Base-by-base conservation (phyloP, 1,284 basidiomycete genomes). In the Leccinum ponderosum region DNA sequence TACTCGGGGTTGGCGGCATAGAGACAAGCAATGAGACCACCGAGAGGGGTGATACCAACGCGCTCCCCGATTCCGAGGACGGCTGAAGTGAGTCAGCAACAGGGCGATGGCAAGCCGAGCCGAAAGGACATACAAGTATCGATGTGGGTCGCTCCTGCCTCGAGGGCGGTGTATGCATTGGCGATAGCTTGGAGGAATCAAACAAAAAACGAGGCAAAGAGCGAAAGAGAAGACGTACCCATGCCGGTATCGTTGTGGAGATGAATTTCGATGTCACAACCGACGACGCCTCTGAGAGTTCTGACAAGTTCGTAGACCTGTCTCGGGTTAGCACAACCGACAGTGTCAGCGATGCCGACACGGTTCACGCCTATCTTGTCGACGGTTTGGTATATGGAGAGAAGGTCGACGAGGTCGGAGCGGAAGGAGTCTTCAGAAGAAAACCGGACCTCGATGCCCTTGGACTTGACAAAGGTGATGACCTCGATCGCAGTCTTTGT, bases 351-450 rank as follows among this genome's bases (percentile, higher is more conserved):
- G 67, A 99, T 97, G 77, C 97, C 97, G 68, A 99, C 97, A 68
- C 97, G 90, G 84, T 99, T 96, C 59, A 99, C 97, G 63, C 97
- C 97, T 71, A 99, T 96, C 85, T 98, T 98, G 84, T 99, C 97
- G 59, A 99, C 97, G 57, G 97, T 97, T 78, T 97, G 94, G 85
- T 99, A 99, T 80, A 99, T 98, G 55, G 94, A 96, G 59, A 99
- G 86, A 55, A 99, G 85, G 81, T 99, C 97, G 77, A 99, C 97
- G 64, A 99, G 88, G 78, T 99, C 97, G 68, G 97, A 99, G 68
- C 97, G 94, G 94, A 99, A 99, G 42, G 95, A 98, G 79, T 99
- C 97, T 78, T 99, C 97, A 37, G 97, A 97, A 31, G 97, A 99
- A 87, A 99, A 99, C 64, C 97, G 94, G 76, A 99, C 95, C 82